Evolutionary conservation across 2,329 filamentous ascomycete species (phyloP).

Genomic region (Fusarium transvaalense): DNA sequence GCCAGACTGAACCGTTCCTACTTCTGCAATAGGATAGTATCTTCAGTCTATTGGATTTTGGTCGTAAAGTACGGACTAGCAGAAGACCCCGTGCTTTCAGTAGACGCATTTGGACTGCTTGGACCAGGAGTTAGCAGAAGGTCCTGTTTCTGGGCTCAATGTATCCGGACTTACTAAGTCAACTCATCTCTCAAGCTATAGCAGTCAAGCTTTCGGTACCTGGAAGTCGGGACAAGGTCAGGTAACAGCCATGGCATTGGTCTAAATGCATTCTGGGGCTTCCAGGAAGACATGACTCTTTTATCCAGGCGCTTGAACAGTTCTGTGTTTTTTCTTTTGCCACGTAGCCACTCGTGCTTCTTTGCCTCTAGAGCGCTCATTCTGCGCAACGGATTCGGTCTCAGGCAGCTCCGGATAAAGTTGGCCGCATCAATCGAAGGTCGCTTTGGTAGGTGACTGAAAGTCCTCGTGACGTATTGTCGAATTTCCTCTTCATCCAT

Average conservation of each 20-base stretch:
- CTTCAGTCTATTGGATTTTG: not conserved
- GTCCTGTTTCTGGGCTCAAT: not conserved
- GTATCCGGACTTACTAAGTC: not conserved
- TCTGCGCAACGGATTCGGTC: conserved; percentile 44
- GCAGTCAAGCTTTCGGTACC: not conserved
- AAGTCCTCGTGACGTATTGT: conserved; percentile 27
- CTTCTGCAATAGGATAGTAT: not conserved
- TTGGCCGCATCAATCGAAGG: conserved; percentile 46
- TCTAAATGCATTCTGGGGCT: conserved; percentile 45
- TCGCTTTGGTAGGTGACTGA: conserved; percentile 27
- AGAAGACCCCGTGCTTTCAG: conserved; percentile 15
- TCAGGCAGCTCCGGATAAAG: conserved; percentile 53
- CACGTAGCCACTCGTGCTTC: conserved; percentile 53
- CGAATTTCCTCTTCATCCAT: conserved; percentile 47
- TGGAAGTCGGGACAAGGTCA: conserved; percentile 34
- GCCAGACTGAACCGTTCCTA: not conserved
- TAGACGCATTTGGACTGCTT: conserved; percentile 6
- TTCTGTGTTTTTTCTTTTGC: conserved; percentile 48
- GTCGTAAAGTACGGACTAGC: conserved; percentile 40
- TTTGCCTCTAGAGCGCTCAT: conserved; percentile 49
- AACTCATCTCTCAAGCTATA: not conserved
- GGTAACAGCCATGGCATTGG: conserved; percentile 54
- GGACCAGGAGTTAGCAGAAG: not conserved
- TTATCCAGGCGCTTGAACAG: conserved; percentile 52
- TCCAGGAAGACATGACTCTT: conserved; percentile 48